A percentile compares a stretch with the other conserved stretches of the same genome.
Evolutionary conservation across 148 eudicot species (phyloP).

Genomic region (Persicaria tinctoria): DNA sequence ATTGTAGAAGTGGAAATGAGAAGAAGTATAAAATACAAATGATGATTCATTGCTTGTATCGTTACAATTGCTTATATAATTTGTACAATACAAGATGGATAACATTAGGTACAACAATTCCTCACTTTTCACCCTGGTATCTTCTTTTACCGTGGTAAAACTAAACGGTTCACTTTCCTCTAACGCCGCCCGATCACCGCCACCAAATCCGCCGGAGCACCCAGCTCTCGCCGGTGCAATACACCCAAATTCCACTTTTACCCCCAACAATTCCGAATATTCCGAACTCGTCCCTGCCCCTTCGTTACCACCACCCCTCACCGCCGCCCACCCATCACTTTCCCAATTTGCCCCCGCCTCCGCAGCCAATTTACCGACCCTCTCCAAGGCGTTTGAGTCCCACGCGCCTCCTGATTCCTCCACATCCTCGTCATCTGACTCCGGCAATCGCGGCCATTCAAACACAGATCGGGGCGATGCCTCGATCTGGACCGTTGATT

Average conservation of each 20-base stretch:
- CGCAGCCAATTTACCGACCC: constrained; percentile 38
- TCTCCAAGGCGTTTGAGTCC: constrained; percentile 12
- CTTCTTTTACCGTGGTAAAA: background rate
- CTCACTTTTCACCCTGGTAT: background rate
- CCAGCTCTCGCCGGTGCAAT: background rate
- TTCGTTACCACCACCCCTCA: constrained; percentile 23
- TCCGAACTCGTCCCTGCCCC: constrained; percentile 20
- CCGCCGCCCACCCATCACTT: constrained; percentile 62
- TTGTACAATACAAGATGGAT: background rate
- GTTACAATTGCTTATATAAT: background rate
- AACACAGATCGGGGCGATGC: constrained; percentile 48
- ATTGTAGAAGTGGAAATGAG: background rate
- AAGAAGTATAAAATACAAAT: background rate
- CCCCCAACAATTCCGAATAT: constrained; percentile 14
- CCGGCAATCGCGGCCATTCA: constrained; percentile 34
- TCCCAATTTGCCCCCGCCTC: constrained; percentile 51
- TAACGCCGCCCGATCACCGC: background rate
- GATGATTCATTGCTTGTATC: background rate
- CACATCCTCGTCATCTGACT: constrained; percentile 24
- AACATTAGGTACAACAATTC: background rate
- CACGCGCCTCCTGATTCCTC: background rate
- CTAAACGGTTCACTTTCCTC: background rate
- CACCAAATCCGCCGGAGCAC: background rate
- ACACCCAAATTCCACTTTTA: background rate
- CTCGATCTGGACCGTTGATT: background rate